Base-by-base conservation (phyloP, 495 filamentous ascomycete species). In the Aspergillus sclerotioniger region DNA sequence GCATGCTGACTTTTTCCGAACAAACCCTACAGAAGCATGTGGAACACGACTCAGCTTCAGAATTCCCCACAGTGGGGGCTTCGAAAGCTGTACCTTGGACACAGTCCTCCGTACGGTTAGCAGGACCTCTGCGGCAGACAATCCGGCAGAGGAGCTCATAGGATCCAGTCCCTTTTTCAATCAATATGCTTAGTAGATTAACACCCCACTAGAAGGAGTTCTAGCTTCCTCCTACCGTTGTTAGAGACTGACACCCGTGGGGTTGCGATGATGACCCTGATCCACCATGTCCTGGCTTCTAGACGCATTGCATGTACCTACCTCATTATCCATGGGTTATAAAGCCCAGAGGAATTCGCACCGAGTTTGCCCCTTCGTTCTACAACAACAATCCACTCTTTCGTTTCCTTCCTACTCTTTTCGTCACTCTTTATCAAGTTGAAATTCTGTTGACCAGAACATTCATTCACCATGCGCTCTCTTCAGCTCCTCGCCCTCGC, bases 401-500 rank as follows among this genome's bases (percentile, higher is more conserved):
- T 46, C 17, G 12, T 21, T 21, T 21, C 25, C 41, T 15, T 44
- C 19, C 19, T 19, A 44, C 41, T 44, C 41, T 44, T 44, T 46
- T 13, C 44, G 44, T 46, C 44, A 46, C 25, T 46, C 44, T 46
- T 46, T 46, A 8, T 19, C 25, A 17, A 46, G 8, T 46, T 9
- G 16, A 20, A 25, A 25, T 46, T 46, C 44, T 46, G 44, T 46
- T 46, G 44, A 46, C 17, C 44, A 46, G 44, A 46, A 46, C 16
- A 19, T 21, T 20, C 19, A 46, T 46, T 33, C 46, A 57, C 8
- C 19, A 57, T 57, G 55, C 55, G 39, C n/a, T 25, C 25, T 25
- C 29, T 57, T 41, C 35, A 50, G 43, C 45, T 49, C n/a, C n/a
- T 44, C 19, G 43, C 56, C 4, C n/a, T 54, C 32, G 59, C 53